Conservation (phyloP, 1,139 yeast species). For the Taphrina sp. region DNA sequence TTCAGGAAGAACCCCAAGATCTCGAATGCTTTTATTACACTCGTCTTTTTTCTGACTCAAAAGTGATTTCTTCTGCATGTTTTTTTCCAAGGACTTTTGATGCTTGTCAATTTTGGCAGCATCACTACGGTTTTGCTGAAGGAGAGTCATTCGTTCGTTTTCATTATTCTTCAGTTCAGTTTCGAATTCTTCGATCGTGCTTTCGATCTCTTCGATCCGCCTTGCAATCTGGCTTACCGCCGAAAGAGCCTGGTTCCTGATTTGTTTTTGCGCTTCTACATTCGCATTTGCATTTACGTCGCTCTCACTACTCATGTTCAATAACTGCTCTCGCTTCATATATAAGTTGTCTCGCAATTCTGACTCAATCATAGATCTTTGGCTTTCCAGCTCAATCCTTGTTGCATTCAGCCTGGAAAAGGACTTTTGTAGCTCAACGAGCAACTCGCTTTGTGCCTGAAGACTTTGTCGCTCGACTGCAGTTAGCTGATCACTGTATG, state of each 20-base stretch:
- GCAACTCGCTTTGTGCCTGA: constrained; percentile 39
- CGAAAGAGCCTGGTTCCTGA: constrained; percentile 43
- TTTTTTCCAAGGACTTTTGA: constrained; percentile 65
- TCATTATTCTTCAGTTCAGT: constrained; percentile 38
- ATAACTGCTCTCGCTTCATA: constrained; percentile 48
- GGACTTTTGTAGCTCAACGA: constrained; percentile 45
- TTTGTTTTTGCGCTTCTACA: constrained; percentile 41
- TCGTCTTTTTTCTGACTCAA: constrained; percentile 66
- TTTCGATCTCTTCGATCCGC: constrained; percentile 40
- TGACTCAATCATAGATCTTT: constrained; percentile 54
- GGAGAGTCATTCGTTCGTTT: constrained; percentile 53
- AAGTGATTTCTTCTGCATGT: constrained; percentile 62
- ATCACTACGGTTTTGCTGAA: constrained; percentile 57
- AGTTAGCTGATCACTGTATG: constrained; percentile 57
- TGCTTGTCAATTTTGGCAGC: constrained; percentile 60
- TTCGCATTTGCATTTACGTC: constrained; percentile 37
- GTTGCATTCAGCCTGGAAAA: constrained; percentile 49
- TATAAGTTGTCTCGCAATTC: constrained; percentile 59
- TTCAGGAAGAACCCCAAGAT: constrained; percentile 83
- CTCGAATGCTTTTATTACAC: constrained; percentile 69
- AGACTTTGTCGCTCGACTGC: constrained; percentile 51
- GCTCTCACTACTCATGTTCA: constrained; percentile 31
- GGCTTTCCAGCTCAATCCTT: constrained; percentile 54
- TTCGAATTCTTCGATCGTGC: constrained; percentile 36
- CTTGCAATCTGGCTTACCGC: constrained; percentile 44